Percentiles rank a stretch among this genome's conserved stretches.
phyloP scores from a whole-genome alignment of 2,329 filamentous ascomycete genomes.

The Geosmithia flava region DNA sequence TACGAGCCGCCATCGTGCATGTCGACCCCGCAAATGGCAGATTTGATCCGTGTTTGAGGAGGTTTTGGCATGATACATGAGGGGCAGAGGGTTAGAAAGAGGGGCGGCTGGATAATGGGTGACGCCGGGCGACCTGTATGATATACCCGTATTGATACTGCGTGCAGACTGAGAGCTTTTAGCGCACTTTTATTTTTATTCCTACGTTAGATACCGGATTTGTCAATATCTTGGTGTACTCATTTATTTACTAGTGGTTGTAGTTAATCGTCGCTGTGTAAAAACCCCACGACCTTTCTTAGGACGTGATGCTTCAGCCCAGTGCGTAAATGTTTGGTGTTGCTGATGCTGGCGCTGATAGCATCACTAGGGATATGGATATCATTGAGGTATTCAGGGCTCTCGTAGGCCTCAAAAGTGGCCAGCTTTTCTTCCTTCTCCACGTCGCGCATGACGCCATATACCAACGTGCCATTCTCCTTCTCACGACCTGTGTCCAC shows the following conservation, averaged over 20 bases:
- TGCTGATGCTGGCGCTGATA: slow-evolving; percentile 10
- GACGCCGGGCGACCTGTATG: too few species aligned
- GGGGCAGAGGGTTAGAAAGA: too few species aligned
- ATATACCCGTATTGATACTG: too few species aligned
- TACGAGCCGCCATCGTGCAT: neutral
- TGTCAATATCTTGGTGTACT: too few species aligned
- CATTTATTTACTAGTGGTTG: neutral
- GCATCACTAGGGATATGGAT: slow-evolving; percentile 14
- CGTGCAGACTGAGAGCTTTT: too few species aligned
- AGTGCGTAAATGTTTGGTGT: slow-evolving; percentile 10
- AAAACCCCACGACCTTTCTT: slow-evolving; percentile 10
- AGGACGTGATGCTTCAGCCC: slow-evolving; percentile 11
- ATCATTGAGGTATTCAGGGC: slow-evolving; percentile 11
- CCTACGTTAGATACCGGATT: too few species aligned
- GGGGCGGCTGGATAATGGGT: too few species aligned
- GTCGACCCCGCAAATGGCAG: neutral
- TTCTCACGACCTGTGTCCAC: slow-evolving; percentile 9
- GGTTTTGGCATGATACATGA: too few species aligned
- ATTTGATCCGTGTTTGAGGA: too few species aligned
- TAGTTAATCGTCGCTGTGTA: slow-evolving; percentile 7
- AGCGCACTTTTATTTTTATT: neutral
- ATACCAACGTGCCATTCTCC: slow-evolving; percentile 11
- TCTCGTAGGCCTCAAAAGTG: slow-evolving; percentile 14
- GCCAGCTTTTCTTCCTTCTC: slow-evolving; percentile 8
- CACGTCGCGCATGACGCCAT: slow-evolving; percentile 10